These are phyloP conservation scores for Elaphomyces granulatus DNA, from an alignment of 495 filamentous ascomycete genomes.

Conservation along the genomic window DNA sequence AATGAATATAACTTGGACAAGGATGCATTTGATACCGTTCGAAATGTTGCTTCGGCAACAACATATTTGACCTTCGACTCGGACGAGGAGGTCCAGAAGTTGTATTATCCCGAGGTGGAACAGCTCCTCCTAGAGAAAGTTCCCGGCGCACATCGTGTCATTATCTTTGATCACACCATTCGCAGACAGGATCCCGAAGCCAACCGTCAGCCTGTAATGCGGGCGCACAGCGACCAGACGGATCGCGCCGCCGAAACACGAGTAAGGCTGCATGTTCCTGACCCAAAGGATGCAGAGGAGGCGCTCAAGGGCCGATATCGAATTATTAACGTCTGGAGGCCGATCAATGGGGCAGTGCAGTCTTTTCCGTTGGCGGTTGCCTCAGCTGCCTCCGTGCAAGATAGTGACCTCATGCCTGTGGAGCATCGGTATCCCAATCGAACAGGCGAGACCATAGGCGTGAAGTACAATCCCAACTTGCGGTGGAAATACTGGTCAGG, in stretches of 20 bases:
- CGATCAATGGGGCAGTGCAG: slow-evolving; percentile 59
- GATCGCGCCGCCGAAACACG: slow-evolving; percentile 44
- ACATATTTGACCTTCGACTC: slow-evolving; percentile 45
- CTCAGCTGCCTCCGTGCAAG: slow-evolving; percentile 39
- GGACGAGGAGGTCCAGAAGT: slow-evolving; percentile 44
- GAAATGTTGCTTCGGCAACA: slow-evolving; percentile 31
- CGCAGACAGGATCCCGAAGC: slow-evolving; percentile 43
- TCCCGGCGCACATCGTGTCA: slow-evolving; percentile 44
- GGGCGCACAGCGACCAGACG: slow-evolving; percentile 80
- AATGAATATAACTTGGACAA: slow-evolving; percentile 48
- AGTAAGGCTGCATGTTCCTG: slow-evolving; percentile 47
- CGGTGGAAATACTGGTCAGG: slow-evolving; percentile 70
- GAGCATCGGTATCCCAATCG: slow-evolving; percentile 64
- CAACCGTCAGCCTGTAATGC: slow-evolving; percentile 46
- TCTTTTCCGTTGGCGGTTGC: slow-evolving; percentile 58
- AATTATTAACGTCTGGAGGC: slow-evolving; percentile 82
- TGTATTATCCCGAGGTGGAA: slow-evolving; percentile 79
- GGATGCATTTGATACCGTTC: slow-evolving; percentile 53
- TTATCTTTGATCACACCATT: slow-evolving; percentile 88
- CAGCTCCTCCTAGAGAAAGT: slow-evolving; percentile 45
- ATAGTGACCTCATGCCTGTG: slow-evolving; percentile 48
- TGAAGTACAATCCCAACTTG: slow-evolving; percentile 42
- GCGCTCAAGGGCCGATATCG: slow-evolving; percentile 51
- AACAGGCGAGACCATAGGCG: slow-evolving; percentile 62
- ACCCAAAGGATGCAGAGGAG: slow-evolving; percentile 38